Conservation (phyloP, 306 rosid species). For the Phaseolus lunatus region DNA sequence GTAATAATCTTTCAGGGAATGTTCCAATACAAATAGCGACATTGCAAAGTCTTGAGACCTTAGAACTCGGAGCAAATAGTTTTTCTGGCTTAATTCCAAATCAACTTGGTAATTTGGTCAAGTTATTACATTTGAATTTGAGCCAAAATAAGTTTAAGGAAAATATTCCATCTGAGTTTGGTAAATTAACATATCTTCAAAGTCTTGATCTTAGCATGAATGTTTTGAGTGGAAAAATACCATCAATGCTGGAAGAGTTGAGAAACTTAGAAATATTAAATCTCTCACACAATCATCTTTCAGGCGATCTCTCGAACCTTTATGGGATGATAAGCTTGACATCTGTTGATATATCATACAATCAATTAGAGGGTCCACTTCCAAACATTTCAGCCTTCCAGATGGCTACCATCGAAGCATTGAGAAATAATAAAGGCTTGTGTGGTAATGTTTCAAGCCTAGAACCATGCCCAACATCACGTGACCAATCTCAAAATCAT, state of each 20-base stretch:
- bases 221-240: slow-evolving; percentile 34
- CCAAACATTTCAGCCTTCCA: slow-evolving; percentile 31
- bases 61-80: slow-evolving; percentile 29
- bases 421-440: slow-evolving; percentile 36
- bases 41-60: neutral
- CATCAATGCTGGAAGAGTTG: slow-evolving; percentile 34
- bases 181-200: slow-evolving; percentile 28
- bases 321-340: slow-evolving; percentile 43
- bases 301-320: slow-evolving; percentile 45
- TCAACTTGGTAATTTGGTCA: slow-evolving; percentile 16
- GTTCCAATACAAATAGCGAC: slow-evolving; percentile 23
- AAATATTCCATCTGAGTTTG: slow-evolving; percentile 27
- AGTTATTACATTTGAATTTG: slow-evolving; percentile 5
- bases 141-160: slow-evolving; percentile 34
- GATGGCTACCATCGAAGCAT: neutral
- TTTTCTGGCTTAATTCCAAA: slow-evolving; percentile 12
- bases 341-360: slow-evolving; percentile 46
- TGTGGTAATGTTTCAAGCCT: slow-evolving; percentile 36
- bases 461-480: slow-evolving; percentile 11
- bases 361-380: slow-evolving; percentile 37
- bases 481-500: neutral
- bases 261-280: slow-evolving; percentile 43
- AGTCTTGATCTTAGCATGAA: slow-evolving; percentile 54
- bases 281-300: slow-evolving; percentile 55
- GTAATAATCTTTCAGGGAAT: slow-evolving; percentile 7